These are phyloP conservation scores for Filosporella fistucella DNA, from an alignment of 495 filamentous ascomycete species.

Conservation along the genomic window DNA sequence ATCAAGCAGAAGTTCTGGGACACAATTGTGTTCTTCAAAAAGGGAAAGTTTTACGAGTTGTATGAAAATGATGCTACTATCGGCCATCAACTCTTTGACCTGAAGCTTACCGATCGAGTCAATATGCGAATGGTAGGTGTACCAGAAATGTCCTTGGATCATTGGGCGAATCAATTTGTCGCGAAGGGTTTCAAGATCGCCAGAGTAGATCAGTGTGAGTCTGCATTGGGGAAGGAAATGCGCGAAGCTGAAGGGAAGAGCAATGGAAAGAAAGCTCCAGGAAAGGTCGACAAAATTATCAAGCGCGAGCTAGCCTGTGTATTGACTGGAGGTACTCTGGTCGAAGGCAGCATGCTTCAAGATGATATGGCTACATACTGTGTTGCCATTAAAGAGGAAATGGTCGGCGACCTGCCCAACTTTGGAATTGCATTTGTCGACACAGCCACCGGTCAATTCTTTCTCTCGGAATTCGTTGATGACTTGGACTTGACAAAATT, in stretches of 20 bases:
- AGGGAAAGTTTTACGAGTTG: constrained; percentile 98
- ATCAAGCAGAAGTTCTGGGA: constrained; percentile 99
- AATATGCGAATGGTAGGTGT: constrained; percentile 99
- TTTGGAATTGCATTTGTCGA: constrained; percentile 96
- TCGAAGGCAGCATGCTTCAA: constrained; percentile 94
- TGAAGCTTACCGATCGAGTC: constrained; percentile 96
- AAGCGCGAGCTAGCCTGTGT: constrained; percentile 86
- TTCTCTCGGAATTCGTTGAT: constrained; percentile 84
- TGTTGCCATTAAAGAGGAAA: constrained; percentile 88
- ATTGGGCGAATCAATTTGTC: constrained; percentile 94
- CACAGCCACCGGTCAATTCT: constrained; percentile 93
- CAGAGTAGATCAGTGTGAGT: constrained; percentile 92
- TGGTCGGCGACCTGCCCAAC: constrained; percentile 68
- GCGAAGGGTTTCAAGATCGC: constrained; percentile 96
- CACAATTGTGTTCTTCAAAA: constrained; percentile 99
- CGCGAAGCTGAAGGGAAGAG: constrained; percentile 63
- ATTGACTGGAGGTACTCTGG: constrained; percentile 85
- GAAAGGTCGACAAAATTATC: constrained; percentile 86
- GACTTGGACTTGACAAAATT: constrained; percentile 95
- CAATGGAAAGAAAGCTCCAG: constrained; percentile 32
- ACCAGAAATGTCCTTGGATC: constrained; percentile 81
- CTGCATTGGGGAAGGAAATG: constrained; percentile 96
- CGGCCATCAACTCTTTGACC: constrained; percentile 92
- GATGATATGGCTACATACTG: constrained; percentile 98
- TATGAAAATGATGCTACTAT: constrained; percentile 99